These are phyloP conservation scores for Ophiognomonia clavigignenti-juglandacearum DNA, from an alignment of 2,329 filamentous ascomycete species.

Conservation along the genomic window DNA sequence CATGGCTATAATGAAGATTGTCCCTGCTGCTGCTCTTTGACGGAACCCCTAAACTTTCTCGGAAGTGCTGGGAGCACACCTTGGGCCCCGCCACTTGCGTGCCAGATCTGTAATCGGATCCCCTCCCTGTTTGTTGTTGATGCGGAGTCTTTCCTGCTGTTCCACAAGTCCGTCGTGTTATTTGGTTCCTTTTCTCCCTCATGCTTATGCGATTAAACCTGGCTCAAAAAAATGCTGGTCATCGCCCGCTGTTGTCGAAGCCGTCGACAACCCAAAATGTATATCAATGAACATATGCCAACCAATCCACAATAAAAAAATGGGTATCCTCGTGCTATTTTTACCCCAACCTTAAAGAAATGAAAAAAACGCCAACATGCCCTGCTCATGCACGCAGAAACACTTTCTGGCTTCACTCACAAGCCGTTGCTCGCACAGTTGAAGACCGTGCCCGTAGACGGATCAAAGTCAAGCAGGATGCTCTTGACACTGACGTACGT, in stretches of 20 bases:
- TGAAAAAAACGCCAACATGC: too few relatives aligned
- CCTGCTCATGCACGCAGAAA: too few relatives aligned
- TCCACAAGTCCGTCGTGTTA: too few relatives aligned
- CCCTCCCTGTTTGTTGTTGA: neutral
- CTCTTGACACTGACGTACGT: constrained; percentile 75
- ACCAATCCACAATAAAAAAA: neutral
- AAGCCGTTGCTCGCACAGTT: constrained; percentile 66
- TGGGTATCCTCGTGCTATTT: neutral
- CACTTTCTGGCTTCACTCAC: too few relatives aligned
- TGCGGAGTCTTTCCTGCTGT: too few relatives aligned
- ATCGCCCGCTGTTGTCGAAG: too few relatives aligned
- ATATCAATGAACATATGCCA: neutral
- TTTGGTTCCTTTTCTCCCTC: too few relatives aligned
- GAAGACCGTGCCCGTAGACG: constrained; percentile 62
- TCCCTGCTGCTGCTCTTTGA: too few relatives aligned
- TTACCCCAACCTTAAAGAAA: neutral
- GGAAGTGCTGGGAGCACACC: neutral
- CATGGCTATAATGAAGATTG: too few relatives aligned
- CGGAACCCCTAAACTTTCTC: neutral
- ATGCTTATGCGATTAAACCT: too few relatives aligned
- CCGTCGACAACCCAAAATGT: too few relatives aligned
- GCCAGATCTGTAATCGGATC: neutral
- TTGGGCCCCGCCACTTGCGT: neutral
- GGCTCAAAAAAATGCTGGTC: too few relatives aligned
- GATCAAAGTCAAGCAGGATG: constrained; percentile 68